Conservation (phyloP, 768 basidiomycete species). For the Lactarius psammicola region DNA sequence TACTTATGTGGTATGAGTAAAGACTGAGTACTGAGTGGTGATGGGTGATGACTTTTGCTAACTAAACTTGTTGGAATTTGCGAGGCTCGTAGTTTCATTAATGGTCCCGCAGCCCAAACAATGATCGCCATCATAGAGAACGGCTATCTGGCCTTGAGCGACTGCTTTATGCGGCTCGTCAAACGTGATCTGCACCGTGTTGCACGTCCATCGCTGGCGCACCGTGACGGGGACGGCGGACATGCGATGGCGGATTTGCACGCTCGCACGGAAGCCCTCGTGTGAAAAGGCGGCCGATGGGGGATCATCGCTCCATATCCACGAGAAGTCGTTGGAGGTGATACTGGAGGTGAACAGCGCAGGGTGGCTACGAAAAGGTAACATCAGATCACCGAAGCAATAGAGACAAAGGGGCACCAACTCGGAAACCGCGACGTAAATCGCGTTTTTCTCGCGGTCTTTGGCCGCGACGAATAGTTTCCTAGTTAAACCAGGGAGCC, state of each 20-base stretch:
- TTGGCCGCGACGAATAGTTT: constrained; percentile 76
- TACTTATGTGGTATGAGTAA: neutral
- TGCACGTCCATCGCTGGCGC: constrained; percentile 16
- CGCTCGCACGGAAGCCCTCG: constrained; percentile 47
- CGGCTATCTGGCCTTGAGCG: constrained; percentile 77
- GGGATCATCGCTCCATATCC: constrained; percentile 71
- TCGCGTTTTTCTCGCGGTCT: constrained; percentile 55
- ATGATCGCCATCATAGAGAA: constrained; percentile 69
- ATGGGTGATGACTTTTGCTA: neutral
- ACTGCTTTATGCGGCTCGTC: constrained; percentile 63
- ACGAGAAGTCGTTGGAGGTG: constrained; percentile 53
- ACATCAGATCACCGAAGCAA: neutral
- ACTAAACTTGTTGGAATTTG: neutral
- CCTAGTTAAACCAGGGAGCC: constrained; percentile 56
- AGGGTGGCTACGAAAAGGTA: constrained; percentile 49
- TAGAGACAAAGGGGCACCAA: constrained; percentile 34
- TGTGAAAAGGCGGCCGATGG: constrained; percentile 45
- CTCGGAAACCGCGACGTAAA: constrained; percentile 78
- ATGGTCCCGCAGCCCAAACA: constrained; percentile 86
- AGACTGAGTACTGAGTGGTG: neutral
- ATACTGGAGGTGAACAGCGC: constrained; percentile 44
- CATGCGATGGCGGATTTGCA: constrained; percentile 76
- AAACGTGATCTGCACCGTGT: constrained; percentile 49
- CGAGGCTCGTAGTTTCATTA: constrained; percentile 16
- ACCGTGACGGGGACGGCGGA: constrained; percentile 38